phyloP scores from a whole-genome alignment of 2,329 filamentous ascomycete genomes.

The Pseudogymnoascus verrucosus region DNA sequence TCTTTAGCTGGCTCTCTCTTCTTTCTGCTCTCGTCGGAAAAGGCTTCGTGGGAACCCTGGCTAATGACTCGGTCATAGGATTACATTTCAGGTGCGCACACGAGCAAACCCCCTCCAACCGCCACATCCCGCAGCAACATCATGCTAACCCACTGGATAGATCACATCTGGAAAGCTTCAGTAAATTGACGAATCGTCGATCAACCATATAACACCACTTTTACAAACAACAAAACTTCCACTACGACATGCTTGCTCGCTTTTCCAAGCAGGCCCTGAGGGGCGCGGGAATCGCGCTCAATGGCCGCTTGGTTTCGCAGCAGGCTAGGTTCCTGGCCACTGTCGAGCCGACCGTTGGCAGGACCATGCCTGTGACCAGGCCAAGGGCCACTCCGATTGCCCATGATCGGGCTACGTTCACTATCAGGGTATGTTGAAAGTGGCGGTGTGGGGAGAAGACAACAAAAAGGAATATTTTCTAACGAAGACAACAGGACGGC shows the following conservation, averaged over 20 bases:
- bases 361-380: constrained; percentile 54
- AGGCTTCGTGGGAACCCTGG: background rate
- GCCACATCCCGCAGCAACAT: constrained; percentile 16
- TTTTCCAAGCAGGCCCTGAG: constrained; percentile 44
- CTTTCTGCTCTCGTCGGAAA: constrained; percentile 5
- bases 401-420: constrained; percentile 80
- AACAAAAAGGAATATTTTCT: constrained; percentile 19
- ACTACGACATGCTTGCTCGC: constrained; percentile 51
- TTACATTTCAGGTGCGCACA: constrained; percentile 63
- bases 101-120: constrained; percentile 13
- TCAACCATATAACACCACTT: constrained; percentile 14
- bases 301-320: constrained; percentile 20
- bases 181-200: constrained; percentile 29
- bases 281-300: constrained; percentile 27
- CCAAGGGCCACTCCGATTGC: constrained; percentile 58
- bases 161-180: constrained; percentile 37
- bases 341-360: constrained; percentile 56
- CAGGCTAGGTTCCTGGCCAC: constrained; percentile 53
- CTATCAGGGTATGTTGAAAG: constrained; percentile 64
- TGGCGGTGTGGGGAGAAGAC: background rate
- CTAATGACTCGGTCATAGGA: constrained; percentile 39
- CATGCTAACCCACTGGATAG: constrained; percentile 22
- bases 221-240: constrained; percentile 15
- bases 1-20: background rate
- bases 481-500: constrained; percentile 56